Evolutionary conservation across 345 rosid genomes (phyloP).

Genomic region (Eucalyptus pauciflora): DNA sequence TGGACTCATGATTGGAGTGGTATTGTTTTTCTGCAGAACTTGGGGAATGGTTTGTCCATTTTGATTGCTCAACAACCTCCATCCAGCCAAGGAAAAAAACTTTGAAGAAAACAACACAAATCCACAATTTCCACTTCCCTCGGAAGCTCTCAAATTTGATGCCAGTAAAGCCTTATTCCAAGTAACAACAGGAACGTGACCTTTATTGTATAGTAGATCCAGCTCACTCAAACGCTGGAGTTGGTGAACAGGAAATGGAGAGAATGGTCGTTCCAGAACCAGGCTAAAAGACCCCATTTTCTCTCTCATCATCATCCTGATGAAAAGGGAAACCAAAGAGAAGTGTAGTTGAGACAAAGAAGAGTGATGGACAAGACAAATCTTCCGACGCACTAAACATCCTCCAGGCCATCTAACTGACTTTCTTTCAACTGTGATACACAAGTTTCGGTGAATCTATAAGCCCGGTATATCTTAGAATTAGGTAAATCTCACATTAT

Average conservation of each 20-base stretch:
- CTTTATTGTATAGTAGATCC: slow-evolving; percentile 64
- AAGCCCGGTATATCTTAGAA: background rate
- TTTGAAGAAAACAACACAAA: slow-evolving; percentile 70
- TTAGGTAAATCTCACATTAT: background rate
- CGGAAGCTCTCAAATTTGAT: slow-evolving; percentile 34
- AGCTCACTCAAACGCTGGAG: slow-evolving; percentile 33
- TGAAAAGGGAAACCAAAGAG: slow-evolving; percentile 27
- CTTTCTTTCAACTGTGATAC: background rate
- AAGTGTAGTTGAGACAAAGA: background rate
- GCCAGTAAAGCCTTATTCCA: slow-evolving; percentile 52
- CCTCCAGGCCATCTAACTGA: background rate
- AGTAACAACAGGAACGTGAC: slow-evolving; percentile 58
- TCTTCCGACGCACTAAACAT: background rate
- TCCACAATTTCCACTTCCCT: slow-evolving; percentile 64
- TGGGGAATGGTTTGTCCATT: slow-evolving; percentile 17
- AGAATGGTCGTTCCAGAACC: slow-evolving; percentile 76
- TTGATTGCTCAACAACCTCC: slow-evolving; percentile 40
- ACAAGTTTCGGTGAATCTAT: background rate
- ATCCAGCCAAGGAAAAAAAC: slow-evolving; percentile 42
- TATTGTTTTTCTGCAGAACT: slow-evolving; percentile 15
- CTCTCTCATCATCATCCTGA: slow-evolving; percentile 64
- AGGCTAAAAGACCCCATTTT: slow-evolving; percentile 50
- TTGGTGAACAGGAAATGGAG: slow-evolving; percentile 71
- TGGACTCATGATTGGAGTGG: slow-evolving; percentile 30
- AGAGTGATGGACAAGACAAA: background rate